Percentiles rank a stretch among this genome's conserved stretches.
These are phyloP conservation scores for Pseudofabraea citricarpa DNA, from an alignment of 2,329 filamentous ascomycete species.

Conservation along the genomic window DNA sequence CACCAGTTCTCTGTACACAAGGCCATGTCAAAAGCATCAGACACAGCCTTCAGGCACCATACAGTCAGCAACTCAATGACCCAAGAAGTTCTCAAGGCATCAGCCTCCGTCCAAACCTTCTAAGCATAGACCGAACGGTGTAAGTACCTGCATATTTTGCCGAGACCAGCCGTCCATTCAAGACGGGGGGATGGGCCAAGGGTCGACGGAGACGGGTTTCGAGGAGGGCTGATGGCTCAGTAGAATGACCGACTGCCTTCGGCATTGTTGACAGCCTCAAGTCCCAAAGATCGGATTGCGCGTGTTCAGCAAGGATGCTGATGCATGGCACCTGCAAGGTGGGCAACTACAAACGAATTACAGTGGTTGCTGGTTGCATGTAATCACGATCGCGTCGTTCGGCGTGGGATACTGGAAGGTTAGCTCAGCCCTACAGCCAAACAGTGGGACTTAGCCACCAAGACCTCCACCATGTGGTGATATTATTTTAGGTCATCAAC, in stretches of 20 bases:
- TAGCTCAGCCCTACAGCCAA: too few species aligned
- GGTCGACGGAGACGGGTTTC: too few species aligned
- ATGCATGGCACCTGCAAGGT: slow-evolving; percentile 1
- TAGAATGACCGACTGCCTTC: too few species aligned
- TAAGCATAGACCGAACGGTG: neutral
- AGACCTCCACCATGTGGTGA: too few species aligned
- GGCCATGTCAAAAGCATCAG: neutral
- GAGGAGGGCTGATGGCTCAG: too few species aligned
- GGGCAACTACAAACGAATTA: too few species aligned
- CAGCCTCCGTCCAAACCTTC: neutral
- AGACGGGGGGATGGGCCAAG: too few species aligned
- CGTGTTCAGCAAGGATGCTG: neutral
- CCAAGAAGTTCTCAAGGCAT: neutral
- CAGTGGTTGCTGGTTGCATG: too few species aligned
- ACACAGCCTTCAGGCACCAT: neutral
- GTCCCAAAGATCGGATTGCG: slow-evolving; percentile 1
- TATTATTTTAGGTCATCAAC: too few species aligned
- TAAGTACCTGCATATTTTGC: neutral
- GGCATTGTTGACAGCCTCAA: neutral
- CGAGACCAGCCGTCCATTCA: slow-evolving; percentile 1
- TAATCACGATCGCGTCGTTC: too few species aligned
- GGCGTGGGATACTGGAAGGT: too few species aligned
- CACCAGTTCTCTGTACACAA: neutral
- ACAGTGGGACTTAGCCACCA: too few species aligned
- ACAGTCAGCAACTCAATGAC: neutral